These are phyloP conservation scores for Agastache rugosa DNA, from an alignment of 257 asterid species.

Conservation along the genomic window DNA sequence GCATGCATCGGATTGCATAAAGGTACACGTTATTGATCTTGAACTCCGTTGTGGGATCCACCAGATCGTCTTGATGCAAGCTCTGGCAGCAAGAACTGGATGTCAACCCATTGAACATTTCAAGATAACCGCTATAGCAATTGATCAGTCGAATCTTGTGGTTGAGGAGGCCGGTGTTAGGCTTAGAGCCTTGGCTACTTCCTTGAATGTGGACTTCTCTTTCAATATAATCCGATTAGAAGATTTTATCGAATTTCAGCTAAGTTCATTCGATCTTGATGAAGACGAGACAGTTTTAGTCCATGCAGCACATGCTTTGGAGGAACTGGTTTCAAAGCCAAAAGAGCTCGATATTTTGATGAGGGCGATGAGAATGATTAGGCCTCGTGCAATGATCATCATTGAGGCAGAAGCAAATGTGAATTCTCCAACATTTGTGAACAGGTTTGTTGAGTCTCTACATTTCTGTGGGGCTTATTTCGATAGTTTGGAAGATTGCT, in stretches of 20 bases:
- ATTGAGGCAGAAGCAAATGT: slow-evolving; percentile 52
- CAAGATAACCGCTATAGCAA: slow-evolving; percentile 57
- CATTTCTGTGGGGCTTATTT: slow-evolving; percentile 47
- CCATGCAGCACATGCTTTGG: slow-evolving; percentile 1
- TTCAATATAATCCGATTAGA: slow-evolving; percentile 19
- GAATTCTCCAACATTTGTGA: slow-evolving; percentile 49
- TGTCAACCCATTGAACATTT: slow-evolving; percentile 33
- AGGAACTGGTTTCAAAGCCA: slow-evolving; percentile 28
- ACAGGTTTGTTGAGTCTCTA: slow-evolving; percentile 54
- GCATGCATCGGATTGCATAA: slow-evolving; percentile 40
- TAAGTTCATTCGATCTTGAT: neutral
- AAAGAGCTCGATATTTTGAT: slow-evolving; percentile 42
- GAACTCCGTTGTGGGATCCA: slow-evolving; percentile 52
- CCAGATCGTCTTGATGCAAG: slow-evolving; percentile 53
- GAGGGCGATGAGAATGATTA: slow-evolving; percentile 37
- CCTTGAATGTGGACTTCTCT: slow-evolving; percentile 26
- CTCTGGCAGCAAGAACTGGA: slow-evolving; percentile 30
- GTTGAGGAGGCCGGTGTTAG: slow-evolving; percentile 44
- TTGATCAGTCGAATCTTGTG: slow-evolving; percentile 24
- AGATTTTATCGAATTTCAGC: neutral
- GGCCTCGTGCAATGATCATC: slow-evolving; percentile 45
- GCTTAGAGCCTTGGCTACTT: slow-evolving; percentile 24
- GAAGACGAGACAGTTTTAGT: slow-evolving; percentile 13
- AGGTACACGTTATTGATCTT: slow-evolving; percentile 58
- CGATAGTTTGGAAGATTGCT: slow-evolving; percentile 33